phyloP scores from a whole-genome alignment of 2,329 filamentous ascomycete species.

The Grosmannia serpens region DNA sequence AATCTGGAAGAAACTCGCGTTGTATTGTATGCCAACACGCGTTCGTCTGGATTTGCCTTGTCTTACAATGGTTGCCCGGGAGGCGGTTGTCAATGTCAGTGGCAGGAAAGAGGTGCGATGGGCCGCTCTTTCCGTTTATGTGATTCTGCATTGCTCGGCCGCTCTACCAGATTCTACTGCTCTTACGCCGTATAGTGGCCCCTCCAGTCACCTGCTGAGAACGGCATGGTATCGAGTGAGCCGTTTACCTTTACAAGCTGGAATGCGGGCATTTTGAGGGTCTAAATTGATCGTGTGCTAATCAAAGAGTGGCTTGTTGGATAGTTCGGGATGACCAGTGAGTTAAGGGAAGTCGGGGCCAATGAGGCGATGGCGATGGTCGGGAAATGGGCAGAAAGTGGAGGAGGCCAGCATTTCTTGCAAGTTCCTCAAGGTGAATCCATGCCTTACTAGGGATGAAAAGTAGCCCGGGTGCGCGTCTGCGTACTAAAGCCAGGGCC shows the following conservation, averaged over 20 bases:
- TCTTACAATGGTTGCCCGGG: conserved; percentile 1
- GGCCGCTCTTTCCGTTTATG: conserved; percentile 5
- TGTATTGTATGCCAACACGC: neutral
- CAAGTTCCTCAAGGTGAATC: neutral
- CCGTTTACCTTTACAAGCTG: neutral
- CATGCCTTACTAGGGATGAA: neutral
- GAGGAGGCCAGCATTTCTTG: neutral
- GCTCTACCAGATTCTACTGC: neutral
- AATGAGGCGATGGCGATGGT: neutral
- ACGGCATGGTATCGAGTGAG: neutral
- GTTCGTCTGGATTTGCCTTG: neutral
- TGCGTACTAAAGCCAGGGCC: neutral
- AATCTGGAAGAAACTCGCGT: neutral
- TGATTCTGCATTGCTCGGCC: neutral
- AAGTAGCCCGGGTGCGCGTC: neutral
- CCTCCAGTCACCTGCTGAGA: neutral
- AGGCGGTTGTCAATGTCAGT: neutral
- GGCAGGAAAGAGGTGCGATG: neutral
- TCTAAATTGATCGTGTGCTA: neutral
- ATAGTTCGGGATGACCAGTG: too few species aligned
- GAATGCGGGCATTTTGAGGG: neutral
- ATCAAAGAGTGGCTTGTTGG: neutral
- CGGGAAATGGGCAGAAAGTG: neutral
- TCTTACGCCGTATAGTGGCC: neutral
- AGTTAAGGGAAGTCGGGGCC: neutral